These are phyloP conservation scores for Geotrichum fermentans DNA, from an alignment of 1,139 yeast genomes.

Conservation along the genomic window DNA sequence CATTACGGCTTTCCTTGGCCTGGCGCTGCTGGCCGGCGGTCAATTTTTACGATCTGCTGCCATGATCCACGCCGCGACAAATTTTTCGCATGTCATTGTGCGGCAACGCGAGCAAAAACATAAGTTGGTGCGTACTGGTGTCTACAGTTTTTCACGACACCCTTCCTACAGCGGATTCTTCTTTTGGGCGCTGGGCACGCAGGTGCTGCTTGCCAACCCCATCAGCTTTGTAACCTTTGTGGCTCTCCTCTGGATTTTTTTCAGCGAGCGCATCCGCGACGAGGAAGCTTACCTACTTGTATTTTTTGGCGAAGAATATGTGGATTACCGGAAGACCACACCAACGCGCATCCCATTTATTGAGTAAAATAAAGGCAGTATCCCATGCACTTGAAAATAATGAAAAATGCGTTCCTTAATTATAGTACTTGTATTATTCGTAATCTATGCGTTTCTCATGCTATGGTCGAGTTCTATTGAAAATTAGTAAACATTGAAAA, in stretches of 20 bases:
- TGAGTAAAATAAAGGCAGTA: no score
- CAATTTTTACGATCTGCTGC: conserved; percentile 67
- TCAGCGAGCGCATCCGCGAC: conserved; percentile 53
- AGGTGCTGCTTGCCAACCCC: conserved; percentile 63
- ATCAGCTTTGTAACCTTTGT: conserved; percentile 47
- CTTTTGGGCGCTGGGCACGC: conserved; percentile 90
- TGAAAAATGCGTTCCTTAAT: no score
- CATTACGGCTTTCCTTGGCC: conserved; percentile 41
- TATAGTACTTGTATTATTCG: background rate
- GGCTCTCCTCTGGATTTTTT: conserved; percentile 58
- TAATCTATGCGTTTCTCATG: background rate
- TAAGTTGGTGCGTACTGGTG: conserved; percentile 62
- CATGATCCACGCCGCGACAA: conserved; percentile 81
- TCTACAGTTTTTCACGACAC: conserved; percentile 66
- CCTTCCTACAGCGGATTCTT: conserved; percentile 91
- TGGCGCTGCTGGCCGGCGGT: conserved; percentile 49
- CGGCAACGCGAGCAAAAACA: conserved; percentile 52
- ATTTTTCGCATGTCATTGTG: conserved; percentile 82
- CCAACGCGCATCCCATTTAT: conserved; percentile 65
- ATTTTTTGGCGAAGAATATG: conserved; percentile 69
- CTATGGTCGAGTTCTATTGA: background rate
- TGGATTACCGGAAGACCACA: conserved; percentile 47
- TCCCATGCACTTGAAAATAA: no score
- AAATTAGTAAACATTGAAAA: background rate
- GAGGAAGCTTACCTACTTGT: conserved; percentile 63